Base-by-base conservation (phyloP, 257 asterid genomes). In the Avicennia marina region DNA sequence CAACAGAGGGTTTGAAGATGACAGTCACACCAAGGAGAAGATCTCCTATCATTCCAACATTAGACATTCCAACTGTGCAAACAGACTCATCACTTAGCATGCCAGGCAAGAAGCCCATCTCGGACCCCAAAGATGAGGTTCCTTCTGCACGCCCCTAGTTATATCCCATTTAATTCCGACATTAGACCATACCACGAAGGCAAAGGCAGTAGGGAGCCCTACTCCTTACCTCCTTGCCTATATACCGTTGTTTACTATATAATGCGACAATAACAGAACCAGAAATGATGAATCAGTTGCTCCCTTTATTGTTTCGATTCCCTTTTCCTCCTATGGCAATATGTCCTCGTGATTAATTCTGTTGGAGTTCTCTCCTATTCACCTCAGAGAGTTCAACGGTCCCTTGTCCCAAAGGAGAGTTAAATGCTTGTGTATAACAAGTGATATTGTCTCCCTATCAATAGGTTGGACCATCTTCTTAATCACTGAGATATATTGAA, bases 1-100 rank as follows among this genome's bases (percentile, higher is more conserved):
- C 98, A 16, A 91, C 97, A 9, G 82, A 81, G 64, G 98, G 98
- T 49, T 72, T 91, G 65, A 84, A 71, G 15, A 86, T 91, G 98
- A 88, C 89, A 0, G 94, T 89, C 17, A 91, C 95, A 26, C 76
- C 81, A 31, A 73, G 98, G 68, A 77, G 53, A 52, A 73, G 72
- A 61, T 80, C 84, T 57, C 87, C 84, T 10, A 68, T 83, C 58
- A 75, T 81, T 41, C 96, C 96, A 22, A 80, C 53, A 13, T 26
- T 81, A 60, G 85, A 83, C 54, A 48, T 67, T 65, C 74, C 87
- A 57, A 52, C 84, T 24, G 48, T 64, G 40, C 58, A 67, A 60
- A 41, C 58, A 11, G 94, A 67, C 72, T 71, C 84, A 5, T 43
- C 82, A 1, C 16, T 54, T 9, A 69, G 51, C 45, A 22, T 58